phyloP scores from a whole-genome alignment of 1,284 basidiomycete species.

The Omphalotus olearius region DNA sequence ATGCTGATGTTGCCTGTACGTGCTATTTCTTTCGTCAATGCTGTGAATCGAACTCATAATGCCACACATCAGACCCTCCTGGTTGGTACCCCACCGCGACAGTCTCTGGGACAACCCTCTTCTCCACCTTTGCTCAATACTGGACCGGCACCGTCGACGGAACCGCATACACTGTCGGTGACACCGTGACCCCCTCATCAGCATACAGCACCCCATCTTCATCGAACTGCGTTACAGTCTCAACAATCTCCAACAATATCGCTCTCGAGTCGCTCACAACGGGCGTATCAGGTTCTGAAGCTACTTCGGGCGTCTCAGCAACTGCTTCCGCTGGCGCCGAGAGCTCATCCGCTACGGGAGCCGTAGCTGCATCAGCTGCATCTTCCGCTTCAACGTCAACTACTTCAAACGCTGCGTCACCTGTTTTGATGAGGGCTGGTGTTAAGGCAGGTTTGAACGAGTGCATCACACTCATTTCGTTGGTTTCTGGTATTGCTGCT shows the following conservation, averaged over 20 bases:
- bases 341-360: background rate
- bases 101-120: slow-evolving; percentile 29
- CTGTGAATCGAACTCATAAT: background rate
- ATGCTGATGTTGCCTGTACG: slow-evolving; percentile 37
- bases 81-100: slow-evolving; percentile 38
- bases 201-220: slow-evolving; percentile 31
- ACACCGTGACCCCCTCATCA: slow-evolving; percentile 30
- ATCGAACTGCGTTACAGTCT: slow-evolving; percentile 31
- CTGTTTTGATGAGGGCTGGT: background rate
- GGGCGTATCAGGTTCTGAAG: slow-evolving; percentile 15
- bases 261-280: slow-evolving; percentile 25
- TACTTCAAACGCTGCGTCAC: slow-evolving; percentile 2
- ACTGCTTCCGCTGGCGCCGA: background rate
- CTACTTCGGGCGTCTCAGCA: slow-evolving; percentile 6
- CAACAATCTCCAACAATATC: slow-evolving; percentile 34
- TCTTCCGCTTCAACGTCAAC: background rate
- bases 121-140: slow-evolving; percentile 37
- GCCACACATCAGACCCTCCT: slow-evolving; percentile 28
- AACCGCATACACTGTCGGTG: slow-evolving; percentile 22
- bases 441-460: slow-evolving; percentile 4
- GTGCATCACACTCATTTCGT: slow-evolving; percentile 6
- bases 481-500: slow-evolving; percentile 15
- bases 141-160: slow-evolving; percentile 32
- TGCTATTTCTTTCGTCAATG: background rate
- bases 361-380: background rate